Percentiles rank a stretch among this genome's conserved stretches.
These are phyloP conservation scores for Withania somnifera DNA, from an alignment of 305 asterid species.

Conservation along the genomic window DNA sequence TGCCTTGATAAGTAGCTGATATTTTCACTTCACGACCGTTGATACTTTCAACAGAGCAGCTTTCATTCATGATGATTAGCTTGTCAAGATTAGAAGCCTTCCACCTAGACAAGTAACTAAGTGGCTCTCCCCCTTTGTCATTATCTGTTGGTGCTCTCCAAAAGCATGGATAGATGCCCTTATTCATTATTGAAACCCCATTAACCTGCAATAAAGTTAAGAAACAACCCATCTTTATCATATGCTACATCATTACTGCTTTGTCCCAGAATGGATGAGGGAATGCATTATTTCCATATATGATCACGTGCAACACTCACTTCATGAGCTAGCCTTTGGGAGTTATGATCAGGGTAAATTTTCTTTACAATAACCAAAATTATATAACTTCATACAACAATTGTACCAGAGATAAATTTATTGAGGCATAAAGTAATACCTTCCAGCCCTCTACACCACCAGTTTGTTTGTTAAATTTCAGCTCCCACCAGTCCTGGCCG, in stretches of 20 bases:
- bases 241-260: neutral
- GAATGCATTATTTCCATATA: neutral
- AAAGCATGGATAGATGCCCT: slow-evolving; percentile 81
- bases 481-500: slow-evolving; percentile 63
- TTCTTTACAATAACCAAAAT: neutral
- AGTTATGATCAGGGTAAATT: neutral
- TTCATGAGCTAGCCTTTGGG: neutral
- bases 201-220: slow-evolving; percentile 34
- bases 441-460: slow-evolving; percentile 83
- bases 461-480: slow-evolving; percentile 47
- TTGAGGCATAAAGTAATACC: slow-evolving; percentile 29
- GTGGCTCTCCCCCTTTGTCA: slow-evolving; percentile 82
- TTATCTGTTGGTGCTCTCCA: slow-evolving; percentile 98
- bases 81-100: slow-evolving; percentile 50
- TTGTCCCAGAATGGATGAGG: neutral
- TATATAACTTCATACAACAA: neutral
- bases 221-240: neutral
- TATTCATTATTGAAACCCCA: slow-evolving; percentile 49
- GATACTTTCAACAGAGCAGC: slow-evolving; percentile 37
- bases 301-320: neutral
- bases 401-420: neutral
- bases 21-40: slow-evolving; percentile 50
- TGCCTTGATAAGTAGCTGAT: slow-evolving; percentile 39
- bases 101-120: slow-evolving; percentile 75
- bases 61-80: slow-evolving; percentile 34